Evolutionary conservation across 1,284 basidiomycete species (phyloP).

Genomic region (Marasmius fiardii): DNA sequence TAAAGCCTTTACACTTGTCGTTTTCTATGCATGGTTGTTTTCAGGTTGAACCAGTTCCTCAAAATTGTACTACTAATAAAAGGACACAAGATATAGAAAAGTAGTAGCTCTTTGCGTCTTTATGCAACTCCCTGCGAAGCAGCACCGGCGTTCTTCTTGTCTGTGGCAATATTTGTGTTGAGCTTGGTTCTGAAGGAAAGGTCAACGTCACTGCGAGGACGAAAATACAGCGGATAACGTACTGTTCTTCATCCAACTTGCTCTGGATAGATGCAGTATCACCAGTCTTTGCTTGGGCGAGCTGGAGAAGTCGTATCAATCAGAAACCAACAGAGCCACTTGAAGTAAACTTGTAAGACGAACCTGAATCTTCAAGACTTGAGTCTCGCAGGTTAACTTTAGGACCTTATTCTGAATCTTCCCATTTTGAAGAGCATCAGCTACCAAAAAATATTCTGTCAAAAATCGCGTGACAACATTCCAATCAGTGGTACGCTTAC

Average conservation of each 20-base stretch:
- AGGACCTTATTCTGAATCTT: constrained; percentile 54
- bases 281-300: constrained; percentile 34
- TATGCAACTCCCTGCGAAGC: constrained; percentile 29
- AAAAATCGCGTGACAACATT: background rate
- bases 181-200: constrained; percentile 27
- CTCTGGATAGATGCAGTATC: constrained; percentile 28
- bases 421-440: constrained; percentile 37
- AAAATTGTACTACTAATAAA: background rate
- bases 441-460: constrained; percentile 13
- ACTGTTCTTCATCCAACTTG: constrained; percentile 30
- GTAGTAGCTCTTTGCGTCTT: background rate
- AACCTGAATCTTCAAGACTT: constrained; percentile 37
- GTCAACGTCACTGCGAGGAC: background rate
- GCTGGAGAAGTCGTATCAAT: constrained; percentile 17
- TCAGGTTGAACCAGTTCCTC: background rate
- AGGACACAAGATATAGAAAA: background rate
- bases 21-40: background rate
- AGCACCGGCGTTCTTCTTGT: constrained; percentile 28
- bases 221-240: constrained; percentile 9
- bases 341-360: background rate
- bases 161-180: constrained; percentile 32
- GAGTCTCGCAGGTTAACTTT: constrained; percentile 41
- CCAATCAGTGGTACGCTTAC: constrained; percentile 14
- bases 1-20: background rate
- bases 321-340: too few relatives aligned